Evolutionary conservation across 2,329 filamentous ascomycete species (phyloP), one percentile per base, ranked within the genome.

Genomic region (Penicillium sp.): DNA sequence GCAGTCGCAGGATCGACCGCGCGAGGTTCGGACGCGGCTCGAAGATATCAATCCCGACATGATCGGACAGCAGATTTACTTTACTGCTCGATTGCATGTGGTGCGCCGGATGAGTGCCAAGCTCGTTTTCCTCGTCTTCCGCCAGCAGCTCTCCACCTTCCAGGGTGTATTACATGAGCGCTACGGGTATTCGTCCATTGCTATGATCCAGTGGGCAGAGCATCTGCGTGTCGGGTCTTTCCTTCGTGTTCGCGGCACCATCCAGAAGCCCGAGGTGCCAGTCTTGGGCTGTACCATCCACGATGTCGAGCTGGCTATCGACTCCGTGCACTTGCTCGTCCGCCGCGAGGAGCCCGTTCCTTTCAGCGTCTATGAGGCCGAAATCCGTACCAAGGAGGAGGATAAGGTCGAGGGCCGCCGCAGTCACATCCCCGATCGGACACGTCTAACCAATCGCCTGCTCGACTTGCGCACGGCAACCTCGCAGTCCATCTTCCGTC

Each of bases 151-250:
- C 10, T 78, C 81, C 57, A 93, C 89, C 23, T 82, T 95, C 44
- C 91, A 96, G 69, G 90, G 89, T 54, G 88, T 95, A 2, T 75
- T 96, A 35, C 75, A 82, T 20, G 73, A 77, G 52, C 75, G 80
- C 57, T 75, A 83, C 56, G 80, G 82, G 6, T 75, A 76, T 42
- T 78, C 87, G 9, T 86, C 86, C 1, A 78, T 83, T 50, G 80
- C 87, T 61, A 92, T 95, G 79, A 78, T 95, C 25, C 85, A 88
- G 64, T 95, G 89, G 87, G 88, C 88, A 2, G 88, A 95, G 70
- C 88, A 89, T 65, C 76, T 95, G 40, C 83, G 86, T 47, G 76
- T 84, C 5, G 91, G 95, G 65, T 87, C 84, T 6, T 80, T 95
- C 44, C 83, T 95, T 4, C 81, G 88, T 49, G 82, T 95, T 48